Base-by-base conservation (phyloP, 495 filamentous ascomycete genomes). In the Aeminium ludgeri region DNA sequence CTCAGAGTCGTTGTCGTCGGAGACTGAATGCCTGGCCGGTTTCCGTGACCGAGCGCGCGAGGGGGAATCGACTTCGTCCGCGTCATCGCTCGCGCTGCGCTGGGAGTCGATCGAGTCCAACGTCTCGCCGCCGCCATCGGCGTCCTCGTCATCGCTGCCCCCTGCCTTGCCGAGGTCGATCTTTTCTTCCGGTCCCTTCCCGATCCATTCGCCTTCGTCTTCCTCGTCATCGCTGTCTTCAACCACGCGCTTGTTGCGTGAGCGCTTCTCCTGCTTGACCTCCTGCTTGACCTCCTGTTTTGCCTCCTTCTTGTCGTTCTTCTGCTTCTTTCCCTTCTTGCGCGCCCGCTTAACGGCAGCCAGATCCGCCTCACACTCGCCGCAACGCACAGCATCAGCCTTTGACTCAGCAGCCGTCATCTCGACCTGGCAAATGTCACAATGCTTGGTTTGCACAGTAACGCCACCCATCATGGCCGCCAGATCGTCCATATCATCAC, bases 401-500 rank as follows among this genome's bases (percentile, higher is more conserved):
- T 60, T 58, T 3, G 66, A 59, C 41, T 82, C 76, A 3, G 68
- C 62, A 33, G 61, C 62, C 17, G 65, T 71, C 16, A 96, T 64
- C 7, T 80, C 71, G 34, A 67, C 68, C 52, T 85, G 74, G 51
- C 89, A 97, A 46, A 93, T 75, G 45, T 95, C 86, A 50, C 89
- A 97, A 41, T 82, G 77, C 63, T 78, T 89, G 0, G 74, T 65
- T 54, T 78, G 67, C 38, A 97, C 78, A 43, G 73, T 82, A 45
- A 96, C 66, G 4, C 76, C 82, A 0, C 83, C 83, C 50, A 96
- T 75, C 39, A 94, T 66, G 54, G 84, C 78, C 0, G 87, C 81
- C 52, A 97, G 66, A 16, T 74, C 78, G 59, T 96, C 89, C 15
- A 92, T 61, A 19, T 67, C 56, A 25, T 65, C 65, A 0, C 45